Percentiles rank a stretch among this genome's conserved stretches.
These are phyloP conservation scores for Lentinus tigrinus DNA, from an alignment of 768 basidiomycete species.

Conservation along the genomic window DNA sequence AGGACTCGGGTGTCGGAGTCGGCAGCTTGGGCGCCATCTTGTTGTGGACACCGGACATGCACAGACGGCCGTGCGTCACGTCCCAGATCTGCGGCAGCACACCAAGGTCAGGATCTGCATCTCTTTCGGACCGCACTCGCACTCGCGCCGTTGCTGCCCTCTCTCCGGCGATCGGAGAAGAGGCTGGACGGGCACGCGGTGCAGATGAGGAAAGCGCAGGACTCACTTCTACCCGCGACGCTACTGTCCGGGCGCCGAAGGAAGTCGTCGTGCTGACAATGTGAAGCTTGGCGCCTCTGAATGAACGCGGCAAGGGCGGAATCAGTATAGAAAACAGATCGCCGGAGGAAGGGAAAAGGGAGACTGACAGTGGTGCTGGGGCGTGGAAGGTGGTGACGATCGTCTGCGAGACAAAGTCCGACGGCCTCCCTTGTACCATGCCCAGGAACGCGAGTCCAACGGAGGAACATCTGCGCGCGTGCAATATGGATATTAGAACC, in stretches of 20 bases:
- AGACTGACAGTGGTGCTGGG: neutral
- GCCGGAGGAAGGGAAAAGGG: neutral
- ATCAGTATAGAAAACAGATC: neutral
- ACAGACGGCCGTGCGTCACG: neutral
- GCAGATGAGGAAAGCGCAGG: neutral
- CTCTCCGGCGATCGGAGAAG: neutral
- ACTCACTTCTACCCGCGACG: neutral
- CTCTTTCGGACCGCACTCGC: neutral
- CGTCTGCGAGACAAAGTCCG: conserved; percentile 2
- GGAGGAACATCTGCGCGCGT: neutral
- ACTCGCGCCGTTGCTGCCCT: neutral
- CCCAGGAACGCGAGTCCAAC: neutral
- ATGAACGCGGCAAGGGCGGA: neutral
- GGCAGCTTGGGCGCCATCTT: conserved; percentile 2
- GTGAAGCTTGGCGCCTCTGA: neutral
- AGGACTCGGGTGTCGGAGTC: neutral
- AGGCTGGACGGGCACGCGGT: neutral
- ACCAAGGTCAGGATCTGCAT: no score
- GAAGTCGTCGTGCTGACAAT: neutral
- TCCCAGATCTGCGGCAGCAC: neutral
- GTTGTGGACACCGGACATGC: conserved; percentile 1
- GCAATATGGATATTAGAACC: neutral
- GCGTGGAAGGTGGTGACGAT: neutral
- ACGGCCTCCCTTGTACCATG: neutral
- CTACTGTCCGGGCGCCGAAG: neutral